These are phyloP conservation scores for Tylopilus vinaceipallidus DNA, from an alignment of 768 basidiomycete species.

Conservation along the genomic window DNA sequence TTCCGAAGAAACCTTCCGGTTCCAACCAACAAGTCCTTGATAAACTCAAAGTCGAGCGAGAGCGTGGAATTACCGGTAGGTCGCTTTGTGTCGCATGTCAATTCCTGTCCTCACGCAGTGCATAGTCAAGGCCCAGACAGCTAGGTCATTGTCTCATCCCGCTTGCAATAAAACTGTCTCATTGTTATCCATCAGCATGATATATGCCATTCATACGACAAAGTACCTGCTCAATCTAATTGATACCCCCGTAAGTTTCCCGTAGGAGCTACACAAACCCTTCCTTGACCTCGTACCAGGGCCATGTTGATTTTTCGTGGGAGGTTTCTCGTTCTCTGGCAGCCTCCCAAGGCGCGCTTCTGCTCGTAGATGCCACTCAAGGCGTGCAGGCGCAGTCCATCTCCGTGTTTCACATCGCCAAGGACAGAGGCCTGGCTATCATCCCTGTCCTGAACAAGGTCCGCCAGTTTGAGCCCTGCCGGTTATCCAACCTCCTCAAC, in stretches of 20 bases:
- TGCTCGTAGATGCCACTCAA: constrained; percentile 94
- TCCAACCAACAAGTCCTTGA: constrained; percentile 85
- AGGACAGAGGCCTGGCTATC: constrained; percentile 75
- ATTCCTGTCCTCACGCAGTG: constrained; percentile 2
- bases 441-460: constrained; percentile 95
- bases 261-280: too few species aligned
- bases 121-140: constrained; percentile 93
- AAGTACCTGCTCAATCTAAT: constrained; percentile 87
- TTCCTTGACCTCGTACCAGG: constrained; percentile 40
- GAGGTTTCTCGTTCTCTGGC: constrained; percentile 92
- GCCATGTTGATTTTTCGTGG: constrained; percentile 98
- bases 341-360: constrained; percentile 87
- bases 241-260: constrained; percentile 77
- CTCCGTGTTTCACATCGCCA: constrained; percentile 88
- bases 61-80: constrained; percentile 91
- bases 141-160: constrained; percentile 50
- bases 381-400: constrained; percentile 98
- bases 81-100: background rate
- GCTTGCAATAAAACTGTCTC: background rate
- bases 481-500: constrained; percentile 1
- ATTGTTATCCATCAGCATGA: constrained; percentile 57
- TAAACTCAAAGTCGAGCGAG: constrained; percentile 95
- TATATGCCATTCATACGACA: constrained; percentile 54
- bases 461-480: background rate
- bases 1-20: constrained; percentile 59